Evolutionary conservation across 495 filamentous ascomycete genomes (phyloP), one percentile per base, ranked within the genome.

Genomic region (Hyaloscypha hepaticicola): DNA sequence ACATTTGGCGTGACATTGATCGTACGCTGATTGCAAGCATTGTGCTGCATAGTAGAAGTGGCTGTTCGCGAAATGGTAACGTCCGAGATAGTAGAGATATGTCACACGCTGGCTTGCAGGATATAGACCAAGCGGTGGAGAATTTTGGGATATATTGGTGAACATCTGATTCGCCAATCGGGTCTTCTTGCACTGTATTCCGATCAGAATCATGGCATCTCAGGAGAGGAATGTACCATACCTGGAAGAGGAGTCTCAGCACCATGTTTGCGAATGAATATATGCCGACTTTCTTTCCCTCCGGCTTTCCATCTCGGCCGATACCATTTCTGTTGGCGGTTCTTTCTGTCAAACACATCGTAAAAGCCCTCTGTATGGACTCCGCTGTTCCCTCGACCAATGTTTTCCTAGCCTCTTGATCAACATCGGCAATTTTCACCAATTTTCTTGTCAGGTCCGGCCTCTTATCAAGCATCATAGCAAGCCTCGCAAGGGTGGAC

Each of bases 61-160:
- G 50, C 83, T 88, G 65, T 90, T 91, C 60, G 87, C 85, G 71
- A 96, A 93, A 64, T 90, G 82, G 71, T 93, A 97, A 45, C 93
- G 89, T 29, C 94, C 94, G 21, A 97, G 89, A 72, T 96, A 97
- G 76, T 96, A 97, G 6, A 96, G 86, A 73, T 93, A 98, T 24
- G 94, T 93, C 28, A 96, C 90, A 48, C 91, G 85, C 63, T 97
- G 91, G 11, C 91, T 83, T n/a, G 91, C 91, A 19, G 94, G 91
- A 72, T 93, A 97, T 49, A 88, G 79, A 3, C 80, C 78, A 19
- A 96, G 80, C 0, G 90, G 90, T 5, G 93, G 91, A 1, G 91
- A 92, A 66, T 88, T 87, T 38, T 91, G 86, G 66, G 85, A 88
- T 70, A 98, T 91, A 70, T 96, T 96, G 65, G 87, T 88, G 73